Conservation (phyloP, 768 basidiomycete genomes). For the Coprinopsis strossmayeri region DNA sequence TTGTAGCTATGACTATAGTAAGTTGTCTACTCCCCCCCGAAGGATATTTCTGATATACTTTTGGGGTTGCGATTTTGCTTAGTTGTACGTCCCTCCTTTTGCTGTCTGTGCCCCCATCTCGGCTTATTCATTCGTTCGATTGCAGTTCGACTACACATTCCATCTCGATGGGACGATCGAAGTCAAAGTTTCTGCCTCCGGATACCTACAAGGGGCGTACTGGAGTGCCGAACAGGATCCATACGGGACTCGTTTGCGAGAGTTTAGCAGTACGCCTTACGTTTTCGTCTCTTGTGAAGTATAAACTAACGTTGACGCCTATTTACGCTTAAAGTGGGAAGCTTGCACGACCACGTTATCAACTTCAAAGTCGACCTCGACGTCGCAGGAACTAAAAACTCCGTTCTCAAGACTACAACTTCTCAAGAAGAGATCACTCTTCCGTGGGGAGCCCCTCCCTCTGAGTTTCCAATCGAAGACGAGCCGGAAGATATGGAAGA, state of each 20-base stretch:
- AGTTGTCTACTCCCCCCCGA: too few relatives aligned
- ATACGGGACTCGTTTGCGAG: conserved; percentile 51
- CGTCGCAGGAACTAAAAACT: conserved; percentile 52
- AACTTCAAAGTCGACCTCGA: conserved; percentile 66
- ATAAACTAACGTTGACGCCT: background rate
- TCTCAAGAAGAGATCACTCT: conserved; percentile 40
- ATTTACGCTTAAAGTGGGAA: conserved; percentile 41
- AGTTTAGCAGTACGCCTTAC: conserved; percentile 44
- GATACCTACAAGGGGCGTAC: conserved; percentile 61
- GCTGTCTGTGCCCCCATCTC: too few relatives aligned
- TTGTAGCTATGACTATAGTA: conserved; percentile 47
- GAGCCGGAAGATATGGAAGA: too few relatives aligned
- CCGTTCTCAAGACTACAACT: conserved; percentile 44
- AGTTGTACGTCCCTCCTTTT: too few relatives aligned
- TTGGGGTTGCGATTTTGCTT: too few relatives aligned
- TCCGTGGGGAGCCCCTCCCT: too few relatives aligned
- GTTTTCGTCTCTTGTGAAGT: background rate
- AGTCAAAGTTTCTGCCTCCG: conserved; percentile 61
- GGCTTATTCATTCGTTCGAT: too few relatives aligned
- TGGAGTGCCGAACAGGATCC: conserved; percentile 42
- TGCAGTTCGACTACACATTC: conserved; percentile 34
- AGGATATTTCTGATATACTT: too few relatives aligned
- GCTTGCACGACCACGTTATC: conserved; percentile 62
- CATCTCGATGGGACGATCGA: conserved; percentile 63
- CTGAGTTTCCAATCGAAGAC: too few relatives aligned